Percentiles rank a stretch among this genome's conserved stretches.
Conservation (phyloP, 2,329 filamentous ascomycete genomes). For the Blastomyces silverae region DNA sequence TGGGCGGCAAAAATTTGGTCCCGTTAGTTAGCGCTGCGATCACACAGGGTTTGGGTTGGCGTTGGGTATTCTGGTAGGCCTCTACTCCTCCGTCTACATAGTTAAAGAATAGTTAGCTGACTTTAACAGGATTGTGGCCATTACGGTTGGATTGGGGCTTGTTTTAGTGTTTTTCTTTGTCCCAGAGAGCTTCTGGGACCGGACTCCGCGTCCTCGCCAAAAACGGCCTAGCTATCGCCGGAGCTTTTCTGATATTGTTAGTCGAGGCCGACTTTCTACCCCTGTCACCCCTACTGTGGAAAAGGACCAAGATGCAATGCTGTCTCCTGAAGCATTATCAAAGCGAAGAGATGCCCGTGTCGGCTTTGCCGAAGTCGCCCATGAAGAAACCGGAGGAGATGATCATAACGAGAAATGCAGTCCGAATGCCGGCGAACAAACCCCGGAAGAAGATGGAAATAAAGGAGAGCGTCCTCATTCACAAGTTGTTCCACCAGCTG, state of each 20-base stretch:
- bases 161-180: constrained; percentile 79
- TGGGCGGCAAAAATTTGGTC: constrained; percentile 86
- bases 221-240: constrained; percentile 34
- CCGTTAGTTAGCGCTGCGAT: constrained; percentile 81
- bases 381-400: constrained; percentile 17
- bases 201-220: constrained; percentile 56
- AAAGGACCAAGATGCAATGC: constrained; percentile 1
- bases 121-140: constrained; percentile 63
- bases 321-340: not conserved
- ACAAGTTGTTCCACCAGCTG: constrained; percentile 18
- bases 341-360: constrained; percentile 46
- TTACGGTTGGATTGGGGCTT: constrained; percentile 65
- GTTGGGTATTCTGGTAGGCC: constrained; percentile 77
- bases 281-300: constrained; percentile 16
- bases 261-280: constrained; percentile 31
- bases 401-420: constrained; percentile 5
- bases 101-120: constrained; percentile 21
- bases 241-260: constrained; percentile 36
- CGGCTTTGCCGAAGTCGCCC: constrained; percentile 47
- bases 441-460: not conserved
- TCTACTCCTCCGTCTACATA: not conserved
- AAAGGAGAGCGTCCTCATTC: constrained; percentile 12
- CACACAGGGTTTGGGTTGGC: constrained; percentile 71
- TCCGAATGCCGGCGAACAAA: not conserved
- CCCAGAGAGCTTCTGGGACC: constrained; percentile 93